Conservation (phyloP, 345 rosid species). For the Angophora floribunda region DNA sequence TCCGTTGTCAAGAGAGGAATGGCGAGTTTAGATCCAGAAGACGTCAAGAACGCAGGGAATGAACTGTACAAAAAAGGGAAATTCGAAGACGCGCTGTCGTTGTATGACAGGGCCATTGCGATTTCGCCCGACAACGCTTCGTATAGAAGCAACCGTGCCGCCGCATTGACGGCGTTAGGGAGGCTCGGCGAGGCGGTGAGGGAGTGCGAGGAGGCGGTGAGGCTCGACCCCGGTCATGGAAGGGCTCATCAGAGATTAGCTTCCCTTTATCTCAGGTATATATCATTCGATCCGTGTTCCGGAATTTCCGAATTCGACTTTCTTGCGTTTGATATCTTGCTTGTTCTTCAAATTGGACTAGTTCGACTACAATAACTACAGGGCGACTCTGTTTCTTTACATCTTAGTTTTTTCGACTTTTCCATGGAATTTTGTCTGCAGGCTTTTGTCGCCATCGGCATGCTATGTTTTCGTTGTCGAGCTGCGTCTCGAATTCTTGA, state of each 20-base stretch:
- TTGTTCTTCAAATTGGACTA: not conserved
- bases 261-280: constrained; percentile 80
- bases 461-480: not conserved
- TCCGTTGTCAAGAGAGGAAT: not conserved
- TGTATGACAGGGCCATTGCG: constrained; percentile 73
- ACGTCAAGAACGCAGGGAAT: constrained; percentile 72
- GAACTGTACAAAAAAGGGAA: constrained; percentile 67
- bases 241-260: constrained; percentile 82
- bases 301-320: not conserved
- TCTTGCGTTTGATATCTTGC: not conserved
- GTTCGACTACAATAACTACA: not conserved
- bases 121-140: constrained; percentile 68
- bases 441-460: not conserved
- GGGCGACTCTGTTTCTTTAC: not conserved
- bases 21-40: constrained; percentile 51
- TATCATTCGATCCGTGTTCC: not conserved
- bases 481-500: not conserved
- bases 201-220: constrained; percentile 87
- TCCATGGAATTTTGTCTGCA: not conserved
- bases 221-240: constrained; percentile 54
- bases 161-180: constrained; percentile 67
- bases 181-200: constrained; percentile 69
- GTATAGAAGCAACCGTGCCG: constrained; percentile 75
- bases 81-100: constrained; percentile 59
- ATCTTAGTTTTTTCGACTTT: not conserved